Evolutionary conservation across 768 basidiomycete genomes (phyloP).

Genomic region (Plicaturopsis crispa): DNA sequence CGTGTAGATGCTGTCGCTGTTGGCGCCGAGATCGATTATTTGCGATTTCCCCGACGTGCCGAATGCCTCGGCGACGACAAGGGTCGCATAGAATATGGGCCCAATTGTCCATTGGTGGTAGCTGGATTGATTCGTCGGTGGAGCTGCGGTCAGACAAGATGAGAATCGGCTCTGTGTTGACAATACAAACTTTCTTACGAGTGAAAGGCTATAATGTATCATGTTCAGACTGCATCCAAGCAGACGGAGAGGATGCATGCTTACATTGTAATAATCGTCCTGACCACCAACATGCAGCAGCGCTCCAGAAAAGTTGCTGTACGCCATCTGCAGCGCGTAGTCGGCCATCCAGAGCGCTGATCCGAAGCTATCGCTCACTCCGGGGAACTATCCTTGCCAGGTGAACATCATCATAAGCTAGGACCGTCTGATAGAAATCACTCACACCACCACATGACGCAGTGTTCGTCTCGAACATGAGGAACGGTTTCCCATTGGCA

Average conservation of each 20-base stretch:
- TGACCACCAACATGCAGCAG: constrained; percentile 56
- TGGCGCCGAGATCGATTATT: constrained; percentile 57
- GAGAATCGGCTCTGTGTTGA: too few species aligned
- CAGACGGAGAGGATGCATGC: constrained; percentile 23
- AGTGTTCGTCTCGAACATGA: constrained; percentile 70
- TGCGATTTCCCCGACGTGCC: constrained; percentile 59
- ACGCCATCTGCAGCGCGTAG: constrained; percentile 52
- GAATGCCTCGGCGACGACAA: constrained; percentile 64
- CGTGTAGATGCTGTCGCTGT: constrained; percentile 41
- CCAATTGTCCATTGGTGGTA: constrained; percentile 70
- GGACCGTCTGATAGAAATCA: too few species aligned
- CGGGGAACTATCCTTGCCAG: too few species aligned
- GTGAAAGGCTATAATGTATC: constrained; percentile 32
- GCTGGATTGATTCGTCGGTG: constrained; percentile 45
- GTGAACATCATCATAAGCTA: too few species aligned
- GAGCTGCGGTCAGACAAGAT: constrained; percentile 26
- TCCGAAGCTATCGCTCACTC: constrained; percentile 54
- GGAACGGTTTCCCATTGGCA: constrained; percentile 32
- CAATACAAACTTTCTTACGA: too few species aligned
- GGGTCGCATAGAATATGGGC: constrained; percentile 63
- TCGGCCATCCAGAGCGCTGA: constrained; percentile 61
- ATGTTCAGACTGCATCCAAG: constrained; percentile 28
- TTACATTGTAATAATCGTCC: constrained; percentile 33
- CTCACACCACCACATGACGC: constrained; percentile 66
- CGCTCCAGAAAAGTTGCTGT: constrained; percentile 41